Percentiles rank a stretch among this genome's conserved stretches.
Evolutionary conservation across 106 monocot genomes (phyloP).

Genomic region (Alisma plantagoaquatica): DNA sequence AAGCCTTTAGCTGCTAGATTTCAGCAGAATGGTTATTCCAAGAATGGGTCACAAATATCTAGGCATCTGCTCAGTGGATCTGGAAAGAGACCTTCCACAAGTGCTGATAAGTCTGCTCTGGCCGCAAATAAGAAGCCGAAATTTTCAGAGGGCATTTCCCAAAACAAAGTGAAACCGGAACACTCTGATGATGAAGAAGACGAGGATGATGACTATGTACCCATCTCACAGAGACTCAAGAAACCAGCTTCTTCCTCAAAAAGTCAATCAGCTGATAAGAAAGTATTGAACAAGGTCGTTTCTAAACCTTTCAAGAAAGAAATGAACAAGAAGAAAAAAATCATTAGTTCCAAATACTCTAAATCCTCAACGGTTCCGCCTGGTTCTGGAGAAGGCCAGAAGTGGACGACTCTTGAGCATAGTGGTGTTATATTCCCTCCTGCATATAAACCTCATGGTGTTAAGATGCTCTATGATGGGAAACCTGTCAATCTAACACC

Average conservation of each 20-base stretch:
- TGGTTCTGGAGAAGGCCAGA: slow-evolving; percentile 87
- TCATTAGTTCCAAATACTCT: slow-evolving; percentile 42
- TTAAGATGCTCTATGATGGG: slow-evolving; percentile 94
- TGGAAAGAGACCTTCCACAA: slow-evolving; percentile 14
- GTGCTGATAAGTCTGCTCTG: slow-evolving; percentile 7
- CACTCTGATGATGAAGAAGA: slow-evolving; percentile 34
- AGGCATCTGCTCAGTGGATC: slow-evolving; percentile 17
- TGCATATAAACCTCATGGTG: slow-evolving; percentile 79
- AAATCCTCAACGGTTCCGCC: slow-evolving; percentile 66
- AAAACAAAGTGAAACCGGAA: slow-evolving; percentile 29
- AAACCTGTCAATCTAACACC: slow-evolving; percentile 80
- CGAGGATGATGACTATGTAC: slow-evolving; percentile 25
- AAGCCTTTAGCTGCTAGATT: slow-evolving; percentile 27
- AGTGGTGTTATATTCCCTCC: slow-evolving; percentile 98
- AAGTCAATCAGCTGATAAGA: slow-evolving; percentile 29
- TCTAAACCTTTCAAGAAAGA: slow-evolving; percentile 44
- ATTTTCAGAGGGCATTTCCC: slow-evolving; percentile 17
- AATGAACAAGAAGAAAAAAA: slow-evolving; percentile 27
- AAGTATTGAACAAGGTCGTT: slow-evolving; percentile 36
- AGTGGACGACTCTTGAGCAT: slow-evolving; percentile 89
- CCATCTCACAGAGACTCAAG: slow-evolving; percentile 47
- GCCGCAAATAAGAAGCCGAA: slow-evolving; percentile 52
- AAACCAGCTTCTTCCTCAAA: slow-evolving; percentile 30
- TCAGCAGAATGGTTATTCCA: slow-evolving; percentile 34
- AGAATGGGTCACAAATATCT: slow-evolving; percentile 4